These are phyloP conservation scores for Ceratobasidium sp. DNA, from an alignment of 1,284 basidiomycete genomes.

Conservation along the genomic window DNA sequence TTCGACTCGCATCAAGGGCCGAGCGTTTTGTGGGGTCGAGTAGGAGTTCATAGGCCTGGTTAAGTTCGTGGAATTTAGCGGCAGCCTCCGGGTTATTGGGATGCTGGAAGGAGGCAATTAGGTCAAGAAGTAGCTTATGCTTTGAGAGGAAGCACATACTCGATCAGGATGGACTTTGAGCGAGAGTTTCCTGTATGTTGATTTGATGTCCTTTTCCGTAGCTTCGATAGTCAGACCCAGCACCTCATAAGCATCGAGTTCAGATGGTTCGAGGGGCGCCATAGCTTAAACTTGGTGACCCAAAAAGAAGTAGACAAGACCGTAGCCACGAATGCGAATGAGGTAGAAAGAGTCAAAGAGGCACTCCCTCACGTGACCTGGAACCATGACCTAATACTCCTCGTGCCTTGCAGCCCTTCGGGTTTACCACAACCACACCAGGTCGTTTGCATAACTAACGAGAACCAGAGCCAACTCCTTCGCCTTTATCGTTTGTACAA, in stretches of 20 bases:
- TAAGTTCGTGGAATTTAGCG: conserved; percentile 88
- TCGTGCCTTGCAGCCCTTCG: background rate
- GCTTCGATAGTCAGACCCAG: conserved; percentile 75
- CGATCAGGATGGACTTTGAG: conserved; percentile 91
- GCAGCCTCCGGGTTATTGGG: conserved; percentile 83
- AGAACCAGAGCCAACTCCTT: conserved; percentile 45
- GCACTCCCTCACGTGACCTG: conserved; percentile 8
- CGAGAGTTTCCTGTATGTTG: conserved; percentile 84
- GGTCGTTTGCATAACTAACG: background rate
- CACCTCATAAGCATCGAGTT: conserved; percentile 79
- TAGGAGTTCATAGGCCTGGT: conserved; percentile 85
- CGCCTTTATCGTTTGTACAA: conserved; percentile 43
- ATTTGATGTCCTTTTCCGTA: conserved; percentile 85
- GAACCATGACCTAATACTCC: conserved; percentile 21
- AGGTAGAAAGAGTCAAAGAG: background rate
- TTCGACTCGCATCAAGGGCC: conserved; percentile 84
- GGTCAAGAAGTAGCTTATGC: conserved; percentile 32
- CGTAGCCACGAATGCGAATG: conserved; percentile 8
- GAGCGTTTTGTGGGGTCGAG: conserved; percentile 85
- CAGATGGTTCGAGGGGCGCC: conserved; percentile 56
- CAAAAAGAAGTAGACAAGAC: background rate
- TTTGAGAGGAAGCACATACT: conserved; percentile 62
- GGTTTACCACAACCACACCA: conserved; percentile 12
- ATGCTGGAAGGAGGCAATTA: conserved; percentile 64
- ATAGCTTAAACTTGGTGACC: conserved; percentile 45